Percentiles rank a stretch among this genome's conserved stretches.
Conservation (phyloP, 345 rosid species). For the Salix caprea region DNA sequence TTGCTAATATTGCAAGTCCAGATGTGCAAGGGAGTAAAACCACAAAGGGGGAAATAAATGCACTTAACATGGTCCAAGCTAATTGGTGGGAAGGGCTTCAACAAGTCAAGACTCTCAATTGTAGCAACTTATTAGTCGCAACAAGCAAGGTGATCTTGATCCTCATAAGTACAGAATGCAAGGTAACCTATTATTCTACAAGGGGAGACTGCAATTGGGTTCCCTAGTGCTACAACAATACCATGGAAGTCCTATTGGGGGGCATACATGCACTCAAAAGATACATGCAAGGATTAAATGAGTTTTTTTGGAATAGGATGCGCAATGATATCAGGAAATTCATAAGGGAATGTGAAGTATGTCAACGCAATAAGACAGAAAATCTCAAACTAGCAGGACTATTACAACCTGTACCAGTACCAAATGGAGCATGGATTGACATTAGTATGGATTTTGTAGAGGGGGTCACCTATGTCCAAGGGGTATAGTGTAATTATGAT, state of each 20-base stretch:
- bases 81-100: too few relatives aligned
- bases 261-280: background rate
- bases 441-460: background rate
- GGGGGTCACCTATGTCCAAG: background rate
- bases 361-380: background rate
- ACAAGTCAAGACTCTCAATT: too few relatives aligned
- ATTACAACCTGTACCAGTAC: background rate
- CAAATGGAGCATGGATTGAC: background rate
- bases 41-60: too few relatives aligned
- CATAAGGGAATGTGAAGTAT: background rate
- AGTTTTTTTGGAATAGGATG: background rate
- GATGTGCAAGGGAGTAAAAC: too few relatives aligned
- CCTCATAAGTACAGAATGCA: too few relatives aligned
- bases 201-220: too few relatives aligned
- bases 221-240: background rate
- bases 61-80: too few relatives aligned
- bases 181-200: too few relatives aligned
- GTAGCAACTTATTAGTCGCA: too few relatives aligned
- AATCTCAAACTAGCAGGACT: background rate
- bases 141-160: too few relatives aligned
- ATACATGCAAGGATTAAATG: background rate
- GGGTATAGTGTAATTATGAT: background rate
- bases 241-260: background rate
- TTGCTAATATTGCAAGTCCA: too few relatives aligned
- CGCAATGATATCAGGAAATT: background rate